Evolutionary conservation across 108 stramenopile species (phyloP), one percentile per base, ranked within the genome.

Genomic region (Skeletonema grethae): DNA sequence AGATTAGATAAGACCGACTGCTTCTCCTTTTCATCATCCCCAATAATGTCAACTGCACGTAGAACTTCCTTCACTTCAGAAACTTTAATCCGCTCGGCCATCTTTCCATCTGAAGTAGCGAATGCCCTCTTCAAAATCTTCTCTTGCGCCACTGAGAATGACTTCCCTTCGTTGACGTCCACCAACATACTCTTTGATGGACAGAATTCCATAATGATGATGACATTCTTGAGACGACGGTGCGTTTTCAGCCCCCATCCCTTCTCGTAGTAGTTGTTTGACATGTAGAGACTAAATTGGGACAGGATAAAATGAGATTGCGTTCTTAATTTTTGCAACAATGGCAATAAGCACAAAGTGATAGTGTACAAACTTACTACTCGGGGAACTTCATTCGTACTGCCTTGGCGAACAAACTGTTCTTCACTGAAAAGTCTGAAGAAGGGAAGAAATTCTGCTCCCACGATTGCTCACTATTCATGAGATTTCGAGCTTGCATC

Each of bases 221-320:
- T 96, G 13, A 98, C 90, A 86, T 98, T 99, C 86, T 99, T 98
- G 60, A 99, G 73, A 24, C 99, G 93, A 5, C 98, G 86, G 83
- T 94, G 95, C 11, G 97, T 97, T 77, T 93, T 95, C 46, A 96
- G 82, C 36, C 91, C 88, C 99, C 99, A 99, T 29, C 76, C 73
- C 57, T 85, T 86, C 53, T 98, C 90, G 73, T 97, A 99, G 84
- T 99, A 96, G 85, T 99, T 99, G 45, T 90, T 94, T 7, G 94
- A 95, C 43, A 98, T 70, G 78, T 87, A 84, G 35, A 94, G 67
- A 71, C 50, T 53, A 7, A 24, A 53, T 24, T 53, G 1, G 22
- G 22, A 0, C 25, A 53, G 5, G 2, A 0, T 24, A 1, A 53
- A 0, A 22, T 53, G 18, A 53, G 50, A 20, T 53, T 53, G 50